Evolutionary conservation across 345 rosid species (phyloP).

Genomic region (Lepidium sativum): DNA sequence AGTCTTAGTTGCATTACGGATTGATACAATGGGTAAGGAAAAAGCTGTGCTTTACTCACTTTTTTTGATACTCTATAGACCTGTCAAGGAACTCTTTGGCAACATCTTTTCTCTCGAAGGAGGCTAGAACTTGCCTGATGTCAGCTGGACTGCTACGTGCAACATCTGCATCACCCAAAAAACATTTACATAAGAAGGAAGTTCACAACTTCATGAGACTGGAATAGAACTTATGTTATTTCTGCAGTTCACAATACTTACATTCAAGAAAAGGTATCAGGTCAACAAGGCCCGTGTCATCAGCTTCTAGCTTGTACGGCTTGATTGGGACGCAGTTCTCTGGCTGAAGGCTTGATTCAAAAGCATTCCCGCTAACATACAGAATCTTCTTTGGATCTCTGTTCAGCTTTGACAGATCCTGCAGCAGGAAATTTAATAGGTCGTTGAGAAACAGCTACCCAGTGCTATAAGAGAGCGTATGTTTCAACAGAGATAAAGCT

Average conservation of each 20-base stretch:
- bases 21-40: background rate
- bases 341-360: constrained; percentile 78
- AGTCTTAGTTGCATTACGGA: background rate
- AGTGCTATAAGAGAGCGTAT: background rate
- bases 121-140: constrained; percentile 61
- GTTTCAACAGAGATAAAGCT: background rate
- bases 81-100: constrained; percentile 86
- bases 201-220: background rate
- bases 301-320: constrained; percentile 71
- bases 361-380: constrained; percentile 77
- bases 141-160: constrained; percentile 81
- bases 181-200: background rate
- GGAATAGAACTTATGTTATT: background rate
- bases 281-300: constrained; percentile 84
- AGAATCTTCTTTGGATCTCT: constrained; percentile 74
- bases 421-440: constrained; percentile 18
- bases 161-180: constrained; percentile 45
- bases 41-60: constrained; percentile 29
- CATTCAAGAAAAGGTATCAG: constrained; percentile 98
- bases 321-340: constrained; percentile 76
- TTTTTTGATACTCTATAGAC: constrained; percentile 69
- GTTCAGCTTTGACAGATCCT: constrained; percentile 98
- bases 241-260: constrained; percentile 25
- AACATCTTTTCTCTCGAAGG: constrained; percentile 69
- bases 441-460: constrained; percentile 3